These are phyloP conservation scores for Eimeria zaria DNA, from an alignment of 169 alveolate species.

Conservation along the genomic window DNA sequence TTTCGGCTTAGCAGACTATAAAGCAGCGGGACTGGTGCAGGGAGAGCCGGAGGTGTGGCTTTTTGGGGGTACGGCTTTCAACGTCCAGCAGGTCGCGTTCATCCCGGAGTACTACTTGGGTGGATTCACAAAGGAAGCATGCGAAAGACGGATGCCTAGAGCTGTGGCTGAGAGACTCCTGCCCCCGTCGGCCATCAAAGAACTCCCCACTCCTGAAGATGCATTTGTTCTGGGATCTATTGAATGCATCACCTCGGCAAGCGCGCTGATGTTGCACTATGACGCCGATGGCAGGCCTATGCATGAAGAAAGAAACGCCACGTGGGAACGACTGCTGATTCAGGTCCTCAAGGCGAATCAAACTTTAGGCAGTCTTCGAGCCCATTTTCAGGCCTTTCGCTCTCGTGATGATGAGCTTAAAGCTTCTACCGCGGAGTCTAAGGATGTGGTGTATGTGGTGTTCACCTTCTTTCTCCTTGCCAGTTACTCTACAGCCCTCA, in stretches of 20 bases:
- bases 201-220: constrained; percentile 72
- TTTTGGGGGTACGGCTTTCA: constrained; percentile 88
- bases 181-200: constrained; percentile 80
- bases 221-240: constrained; percentile 87
- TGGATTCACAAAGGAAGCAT: constrained; percentile 84
- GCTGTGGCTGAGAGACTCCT: constrained; percentile 84
- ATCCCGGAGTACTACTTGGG: constrained; percentile 89
- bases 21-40: constrained; percentile 81
- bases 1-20: constrained; percentile 87
- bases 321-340: constrained; percentile 88
- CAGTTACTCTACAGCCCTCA: constrained; percentile 87
- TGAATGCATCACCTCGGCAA: constrained; percentile 86
- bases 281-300: constrained; percentile 87
- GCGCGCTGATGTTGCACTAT: constrained; percentile 87
- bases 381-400: constrained; percentile 88
- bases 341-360: constrained; percentile 88
- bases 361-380: constrained; percentile 86
- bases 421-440: constrained; percentile 88
- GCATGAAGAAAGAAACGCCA: constrained; percentile 86
- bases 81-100: constrained; percentile 88
- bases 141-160: constrained; percentile 87
- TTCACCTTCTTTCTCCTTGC: constrained; percentile 89
- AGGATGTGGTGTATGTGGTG: constrained; percentile 89
- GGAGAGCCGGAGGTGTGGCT: constrained; percentile 89
- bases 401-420: constrained; percentile 89